Percentiles rank a stretch among this genome's conserved stretches.
phyloP scores from a whole-genome alignment of 768 basidiomycete species.

The Tylopilus intermedius region DNA sequence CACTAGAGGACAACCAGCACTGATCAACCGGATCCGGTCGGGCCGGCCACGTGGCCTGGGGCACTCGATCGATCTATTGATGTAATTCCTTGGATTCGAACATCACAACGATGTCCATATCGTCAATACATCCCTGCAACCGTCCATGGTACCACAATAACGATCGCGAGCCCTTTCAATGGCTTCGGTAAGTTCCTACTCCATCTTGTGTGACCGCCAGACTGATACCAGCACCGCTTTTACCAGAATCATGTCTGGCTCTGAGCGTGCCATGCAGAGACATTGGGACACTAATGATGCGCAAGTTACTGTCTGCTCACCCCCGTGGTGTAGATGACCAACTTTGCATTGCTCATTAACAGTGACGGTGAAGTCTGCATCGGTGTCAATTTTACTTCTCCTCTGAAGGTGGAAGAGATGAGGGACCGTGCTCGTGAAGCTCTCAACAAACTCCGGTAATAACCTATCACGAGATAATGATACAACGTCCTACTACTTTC shows the following conservation, averaged over 20 bases:
- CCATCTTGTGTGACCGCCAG: background rate
- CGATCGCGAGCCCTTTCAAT: too few species aligned
- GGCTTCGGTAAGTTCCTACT: conserved; percentile 9
- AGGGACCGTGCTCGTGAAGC: conserved; percentile 9
- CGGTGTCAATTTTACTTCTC: conserved; percentile 14
- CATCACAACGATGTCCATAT: too few species aligned
- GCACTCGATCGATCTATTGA: too few species aligned
- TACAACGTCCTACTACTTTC: too few species aligned
- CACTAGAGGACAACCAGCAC: too few species aligned
- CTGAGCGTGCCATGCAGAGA: conserved; percentile 13
- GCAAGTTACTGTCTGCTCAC: conserved; percentile 2
- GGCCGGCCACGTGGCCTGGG: too few species aligned
- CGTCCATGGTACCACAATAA: too few species aligned
- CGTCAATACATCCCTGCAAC: too few species aligned
- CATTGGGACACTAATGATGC: conserved; percentile 10
- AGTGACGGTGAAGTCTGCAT: conserved; percentile 19
- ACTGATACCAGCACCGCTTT: background rate
- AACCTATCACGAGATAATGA: too few species aligned
- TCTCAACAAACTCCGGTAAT: conserved; percentile 20
- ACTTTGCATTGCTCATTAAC: too few species aligned
- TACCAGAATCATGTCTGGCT: conserved; percentile 13
- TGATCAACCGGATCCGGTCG: too few species aligned
- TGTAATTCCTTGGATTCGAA: too few species aligned
- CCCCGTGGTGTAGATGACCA: background rate
- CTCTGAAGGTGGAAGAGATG: conserved; percentile 4